Evolutionary conservation across 1,139 yeast genomes (phyloP).

Genomic region (Saccharomyces hybrid): DNA sequence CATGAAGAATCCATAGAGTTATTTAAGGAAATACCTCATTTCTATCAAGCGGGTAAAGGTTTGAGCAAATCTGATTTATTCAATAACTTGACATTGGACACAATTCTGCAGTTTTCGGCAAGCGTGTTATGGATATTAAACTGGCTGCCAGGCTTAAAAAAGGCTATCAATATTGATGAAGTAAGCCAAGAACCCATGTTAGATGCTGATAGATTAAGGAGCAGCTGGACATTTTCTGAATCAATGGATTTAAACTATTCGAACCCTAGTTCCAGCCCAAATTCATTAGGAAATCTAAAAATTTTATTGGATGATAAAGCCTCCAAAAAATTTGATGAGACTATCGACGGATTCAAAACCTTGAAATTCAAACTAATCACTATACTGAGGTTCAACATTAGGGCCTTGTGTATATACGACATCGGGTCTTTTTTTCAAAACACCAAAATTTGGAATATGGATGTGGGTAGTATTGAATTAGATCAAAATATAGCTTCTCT

Average conservation of each 20-base stretch:
- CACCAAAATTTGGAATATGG: constrained; percentile 38
- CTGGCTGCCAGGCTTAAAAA: constrained; percentile 49
- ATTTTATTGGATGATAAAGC: constrained; percentile 39
- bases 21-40: constrained; percentile 25
- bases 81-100: constrained; percentile 36
- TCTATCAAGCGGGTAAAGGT: constrained; percentile 15
- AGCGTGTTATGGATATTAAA: constrained; percentile 44
- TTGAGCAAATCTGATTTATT: constrained; percentile 28
- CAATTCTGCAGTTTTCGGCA: constrained; percentile 42
- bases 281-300: constrained; percentile 15
- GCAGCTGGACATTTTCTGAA: constrained; percentile 52
- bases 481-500: constrained; percentile 46
- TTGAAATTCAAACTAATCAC: constrained; percentile 46
- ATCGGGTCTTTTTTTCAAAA: constrained; percentile 41
- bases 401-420: constrained; percentile 55
- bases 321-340: constrained; percentile 41
- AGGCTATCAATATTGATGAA: constrained; percentile 38
- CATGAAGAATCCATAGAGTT: constrained; percentile 37
- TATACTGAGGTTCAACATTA: constrained; percentile 57
- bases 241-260: constrained; percentile 23
- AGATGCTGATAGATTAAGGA: constrained; percentile 42
- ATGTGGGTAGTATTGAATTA: constrained; percentile 50
- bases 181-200: constrained; percentile 25
- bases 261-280: constrained; percentile 1
- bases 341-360: constrained; percentile 40